Percentiles rank a stretch among this genome's conserved stretches.
Conservation (phyloP, 2,329 filamentous ascomycete genomes). For the Diaporthe humulicola region DNA sequence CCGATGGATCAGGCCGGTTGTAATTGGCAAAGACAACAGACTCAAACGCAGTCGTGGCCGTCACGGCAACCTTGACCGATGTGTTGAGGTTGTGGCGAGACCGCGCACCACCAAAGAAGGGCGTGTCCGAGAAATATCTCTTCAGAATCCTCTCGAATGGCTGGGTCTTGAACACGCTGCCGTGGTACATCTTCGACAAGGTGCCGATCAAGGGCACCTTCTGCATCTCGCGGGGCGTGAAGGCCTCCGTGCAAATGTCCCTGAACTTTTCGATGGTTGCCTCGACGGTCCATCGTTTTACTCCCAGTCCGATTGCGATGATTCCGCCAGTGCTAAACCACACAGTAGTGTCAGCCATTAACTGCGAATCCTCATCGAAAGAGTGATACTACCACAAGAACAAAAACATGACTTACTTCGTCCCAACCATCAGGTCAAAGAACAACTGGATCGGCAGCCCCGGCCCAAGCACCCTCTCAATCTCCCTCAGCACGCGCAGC, state of each 20-base stretch:
- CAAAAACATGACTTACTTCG: not conserved
- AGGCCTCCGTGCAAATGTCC: conserved; percentile 10
- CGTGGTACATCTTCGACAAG: conserved; percentile 16
- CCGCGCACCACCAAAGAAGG: conserved; percentile 9
- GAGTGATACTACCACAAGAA: not conserved
- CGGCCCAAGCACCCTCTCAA: conserved; percentile 17
- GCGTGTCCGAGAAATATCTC: conserved; percentile 14
- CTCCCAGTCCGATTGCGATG: not conserved
- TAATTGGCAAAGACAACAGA: conserved; percentile 14
- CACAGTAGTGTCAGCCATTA: not conserved
- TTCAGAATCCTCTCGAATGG: not conserved
- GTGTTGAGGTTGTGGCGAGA: conserved; percentile 23
- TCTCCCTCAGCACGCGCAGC: not conserved
- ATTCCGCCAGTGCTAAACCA: not conserved
- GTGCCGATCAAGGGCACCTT: conserved; percentile 4
- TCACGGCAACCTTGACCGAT: conserved; percentile 14
- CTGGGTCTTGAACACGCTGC: conserved; percentile 26
- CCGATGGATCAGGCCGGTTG: not conserved
- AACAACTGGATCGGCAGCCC: conserved; percentile 10
- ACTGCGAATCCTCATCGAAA: accelerated
- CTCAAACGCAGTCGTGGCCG: not conserved
- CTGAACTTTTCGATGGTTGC: conserved; percentile 4
- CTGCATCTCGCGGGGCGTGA: conserved; percentile 24
- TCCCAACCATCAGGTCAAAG: conserved; percentile 28
- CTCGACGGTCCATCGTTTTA: conserved; percentile 20